Evolutionary conservation across 75 land plant species (phyloP), one percentile per base, ranked within the genome.

Genomic region (Isoetes taiwanensis): DNA sequence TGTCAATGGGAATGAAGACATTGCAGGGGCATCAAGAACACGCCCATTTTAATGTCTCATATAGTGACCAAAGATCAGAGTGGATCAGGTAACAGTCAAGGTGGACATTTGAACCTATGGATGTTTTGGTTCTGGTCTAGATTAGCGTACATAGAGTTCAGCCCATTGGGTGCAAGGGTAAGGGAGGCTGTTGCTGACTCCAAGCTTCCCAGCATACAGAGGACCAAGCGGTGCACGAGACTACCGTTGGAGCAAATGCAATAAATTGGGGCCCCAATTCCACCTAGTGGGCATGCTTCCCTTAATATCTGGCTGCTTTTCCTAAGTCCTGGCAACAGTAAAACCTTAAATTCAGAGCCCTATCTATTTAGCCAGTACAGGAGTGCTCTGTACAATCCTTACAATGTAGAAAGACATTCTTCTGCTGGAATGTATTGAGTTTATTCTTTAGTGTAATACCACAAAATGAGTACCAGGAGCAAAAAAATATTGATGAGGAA

Each of bases 281-380:
- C 69, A 54, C 24, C 61, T 69, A 71, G 72, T 62, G 33, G 61
- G 34, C 72, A 67, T 57, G 69, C 74, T 11, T 72, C 68, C 3
- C 52, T 33, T 34, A 68, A 67, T 4, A 41, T 72, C 56, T 76
- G 77, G 54, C 86, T 91, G 96, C 80, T 82, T 54, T 82, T 86
- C 26, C 86, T 90, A 25, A 73, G 87, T 57, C 80, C 85, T 50
- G 90, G 74, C 37, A 64, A 73, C 16, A 65, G 72, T 29, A 70
- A 66, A 4, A 61, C 59, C 70, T 46, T 59, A n/a, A 52, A 23
- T 25, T 19, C 79, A 19, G 63, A 59, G 33, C 37, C 74, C 26
- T 29, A 56, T 39, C 70, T 46, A 72, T 20, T 66, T 76, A 38
- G 69, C 73, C 16, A 58, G 67, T 28, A 64, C 70, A 35, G 86